A percentile compares a stretch with the other conserved stretches of the same genome.
phyloP scores from a whole-genome alignment of 1,284 basidiomycete species.

The Fomitopsis palustris region DNA sequence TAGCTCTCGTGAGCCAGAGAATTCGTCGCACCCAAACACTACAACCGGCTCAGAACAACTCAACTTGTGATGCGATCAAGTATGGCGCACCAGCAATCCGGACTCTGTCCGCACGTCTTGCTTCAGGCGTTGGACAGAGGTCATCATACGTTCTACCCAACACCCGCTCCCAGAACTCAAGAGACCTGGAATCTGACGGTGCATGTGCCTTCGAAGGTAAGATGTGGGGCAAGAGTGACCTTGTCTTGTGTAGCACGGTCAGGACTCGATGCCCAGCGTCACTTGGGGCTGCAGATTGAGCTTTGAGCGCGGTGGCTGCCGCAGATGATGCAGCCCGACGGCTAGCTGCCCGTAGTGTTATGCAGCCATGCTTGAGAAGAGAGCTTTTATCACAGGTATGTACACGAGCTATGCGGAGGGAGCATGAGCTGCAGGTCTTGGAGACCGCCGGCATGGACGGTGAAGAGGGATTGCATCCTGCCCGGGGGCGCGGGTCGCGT shows the following conservation, averaged over 20 bases:
- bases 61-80: not conserved
- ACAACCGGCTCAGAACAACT: constrained; percentile 2
- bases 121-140: constrained; percentile 25
- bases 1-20: constrained; percentile 47
- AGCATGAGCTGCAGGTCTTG: constrained; percentile 1
- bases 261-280: constrained; percentile 18
- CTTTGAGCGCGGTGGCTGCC: not conserved
- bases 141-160: constrained; percentile 33
- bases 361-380: not conserved
- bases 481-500: not conserved
- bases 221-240: constrained; percentile 35
- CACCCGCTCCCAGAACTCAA: constrained; percentile 38
- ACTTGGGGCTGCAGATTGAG: not conserved
- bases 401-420: not conserved
- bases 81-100: constrained; percentile 46
- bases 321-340: constrained; percentile 14
- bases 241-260: constrained; percentile 38
- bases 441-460: not conserved
- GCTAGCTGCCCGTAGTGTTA: not conserved
- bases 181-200: constrained; percentile 15
- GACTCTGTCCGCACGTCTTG: constrained; percentile 16
- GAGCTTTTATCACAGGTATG: not conserved
- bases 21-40: constrained; percentile 57
- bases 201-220: constrained; percentile 22
- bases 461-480: not conserved